Conservation (phyloP, 495 filamentous ascomycete species). For the Neohortaea acidophila region DNA sequence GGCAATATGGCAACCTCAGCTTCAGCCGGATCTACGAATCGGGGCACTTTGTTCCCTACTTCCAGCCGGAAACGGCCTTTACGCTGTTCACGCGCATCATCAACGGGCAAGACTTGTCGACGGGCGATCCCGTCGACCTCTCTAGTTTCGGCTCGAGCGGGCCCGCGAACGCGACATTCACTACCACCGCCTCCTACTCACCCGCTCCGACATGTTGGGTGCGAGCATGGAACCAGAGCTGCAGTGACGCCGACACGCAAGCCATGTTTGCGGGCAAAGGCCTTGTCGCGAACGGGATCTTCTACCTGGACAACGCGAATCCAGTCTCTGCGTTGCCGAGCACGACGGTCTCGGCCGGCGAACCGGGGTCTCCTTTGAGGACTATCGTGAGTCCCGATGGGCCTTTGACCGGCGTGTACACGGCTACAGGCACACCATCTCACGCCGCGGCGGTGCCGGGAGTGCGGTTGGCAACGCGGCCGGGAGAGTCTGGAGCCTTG, state of each 20-base stretch:
- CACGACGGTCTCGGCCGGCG: conserved; percentile 23
- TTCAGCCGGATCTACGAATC: conserved; percentile 29
- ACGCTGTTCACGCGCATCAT: conserved; percentile 28
- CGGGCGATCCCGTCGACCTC: conserved; percentile 35
- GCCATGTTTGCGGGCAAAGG: conserved; percentile 32
- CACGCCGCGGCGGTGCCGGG: conserved; percentile 10
- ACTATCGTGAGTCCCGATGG: conserved; percentile 3
- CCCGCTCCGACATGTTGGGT: conserved; percentile 40
- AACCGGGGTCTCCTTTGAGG: conserved; percentile 18
- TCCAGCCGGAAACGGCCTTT: conserved; percentile 31
- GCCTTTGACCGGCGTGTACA: conserved; percentile 25
- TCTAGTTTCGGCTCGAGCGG: conserved; percentile 40
- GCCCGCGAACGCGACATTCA: conserved; percentile 32
- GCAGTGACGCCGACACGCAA: conserved; percentile 32
- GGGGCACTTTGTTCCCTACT: conserved; percentile 28
- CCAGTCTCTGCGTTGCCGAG: conserved; percentile 22
- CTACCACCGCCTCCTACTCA: conserved; percentile 18
- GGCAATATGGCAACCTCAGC: conserved; percentile 29
- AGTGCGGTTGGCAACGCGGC: conserved; percentile 1
- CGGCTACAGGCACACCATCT: conserved; percentile 25
- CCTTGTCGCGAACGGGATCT: conserved; percentile 33
- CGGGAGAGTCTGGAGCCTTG: background rate
- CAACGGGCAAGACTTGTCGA: conserved; percentile 24
- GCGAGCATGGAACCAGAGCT: conserved; percentile 35
- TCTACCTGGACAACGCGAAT: conserved; percentile 35